A percentile compares a stretch with the other conserved stretches of the same genome.
phyloP scores from a whole-genome alignment of 805 yeast genomes.

The Torulaspora franciscae region DNA sequence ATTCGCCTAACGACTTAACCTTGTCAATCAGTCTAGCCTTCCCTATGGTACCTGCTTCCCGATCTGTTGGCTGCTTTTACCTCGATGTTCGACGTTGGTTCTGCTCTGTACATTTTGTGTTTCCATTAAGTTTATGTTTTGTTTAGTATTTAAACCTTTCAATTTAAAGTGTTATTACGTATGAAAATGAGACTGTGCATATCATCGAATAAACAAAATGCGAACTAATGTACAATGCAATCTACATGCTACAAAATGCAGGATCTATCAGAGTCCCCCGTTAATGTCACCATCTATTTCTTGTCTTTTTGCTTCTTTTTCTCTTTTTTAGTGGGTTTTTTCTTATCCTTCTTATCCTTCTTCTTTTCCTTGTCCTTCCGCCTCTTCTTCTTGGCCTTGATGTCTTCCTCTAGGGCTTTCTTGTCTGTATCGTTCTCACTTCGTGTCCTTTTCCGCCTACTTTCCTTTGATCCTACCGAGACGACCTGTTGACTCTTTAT shows the following conservation, averaged over 20 bases:
- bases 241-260: neutral
- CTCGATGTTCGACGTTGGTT: too few relatives aligned
- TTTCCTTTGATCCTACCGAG: slow-evolving; percentile 5
- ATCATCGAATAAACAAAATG: neutral
- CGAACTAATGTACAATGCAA: slow-evolving; percentile 3
- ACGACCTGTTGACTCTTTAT: slow-evolving; percentile 7
- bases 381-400: slow-evolving; percentile 20
- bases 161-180: too few relatives aligned
- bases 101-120: too few relatives aligned
- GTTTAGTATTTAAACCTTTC: too few relatives aligned
- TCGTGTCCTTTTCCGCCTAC: slow-evolving; percentile 15
- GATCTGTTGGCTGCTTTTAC: too few relatives aligned
- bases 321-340: slow-evolving; percentile 21
- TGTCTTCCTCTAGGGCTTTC: neutral
- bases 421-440: slow-evolving; percentile 6
- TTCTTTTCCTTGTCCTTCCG: slow-evolving; percentile 24
- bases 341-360: slow-evolving; percentile 21
- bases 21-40: too few relatives aligned
- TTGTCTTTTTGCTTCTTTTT: slow-evolving; percentile 24
- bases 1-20: too few relatives aligned
- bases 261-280: neutral
- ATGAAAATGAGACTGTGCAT: too few relatives aligned
- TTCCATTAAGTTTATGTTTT: too few relatives aligned
- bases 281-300: slow-evolving; percentile 15
- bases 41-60: too few relatives aligned